Conservation (phyloP, 805 yeast species). For the Wickerhamiella spandovensis region DNA sequence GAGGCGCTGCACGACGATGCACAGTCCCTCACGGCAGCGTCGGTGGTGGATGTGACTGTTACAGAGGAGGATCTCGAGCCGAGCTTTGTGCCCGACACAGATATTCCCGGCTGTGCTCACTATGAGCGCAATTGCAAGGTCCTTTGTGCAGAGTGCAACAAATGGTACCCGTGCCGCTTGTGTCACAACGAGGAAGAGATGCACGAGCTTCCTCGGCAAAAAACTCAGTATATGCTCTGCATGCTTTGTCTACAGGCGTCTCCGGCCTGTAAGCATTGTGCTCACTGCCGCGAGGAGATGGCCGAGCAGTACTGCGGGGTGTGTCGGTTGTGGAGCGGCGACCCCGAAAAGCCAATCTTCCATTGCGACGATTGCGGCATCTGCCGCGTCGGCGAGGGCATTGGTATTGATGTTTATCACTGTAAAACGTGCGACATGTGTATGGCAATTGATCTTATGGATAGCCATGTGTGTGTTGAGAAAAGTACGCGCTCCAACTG, state of each 20-base stretch:
- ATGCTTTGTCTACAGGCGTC: constrained; percentile 72
- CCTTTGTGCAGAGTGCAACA: constrained; percentile 61
- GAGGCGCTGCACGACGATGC: not conserved
- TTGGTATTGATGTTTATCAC: constrained; percentile 82
- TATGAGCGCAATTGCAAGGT: constrained; percentile 73
- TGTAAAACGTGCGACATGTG: constrained; percentile 86
- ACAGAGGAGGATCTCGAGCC: not conserved
- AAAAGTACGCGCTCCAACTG: constrained; percentile 84
- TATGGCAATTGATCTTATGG: constrained; percentile 61
- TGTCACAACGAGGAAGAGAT: constrained; percentile 62
- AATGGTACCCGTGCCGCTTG: constrained; percentile 71
- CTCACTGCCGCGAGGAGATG: constrained; percentile 49
- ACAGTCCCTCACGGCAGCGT: not conserved
- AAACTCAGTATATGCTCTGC: constrained; percentile 60
- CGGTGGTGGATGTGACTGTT: not conserved
- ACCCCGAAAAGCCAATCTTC: constrained; percentile 60
- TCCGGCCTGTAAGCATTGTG: constrained; percentile 55
- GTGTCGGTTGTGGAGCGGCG: constrained; percentile 74
- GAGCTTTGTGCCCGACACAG: constrained; percentile 1
- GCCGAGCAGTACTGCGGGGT: constrained; percentile 65
- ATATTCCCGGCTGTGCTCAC: constrained; percentile 62
- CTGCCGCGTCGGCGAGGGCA: constrained; percentile 78
- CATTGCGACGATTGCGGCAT: constrained; percentile 91
- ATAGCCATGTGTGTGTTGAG: constrained; percentile 72
- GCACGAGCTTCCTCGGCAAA: constrained; percentile 46